phyloP scores from a whole-genome alignment of 257 asterid genomes.

The Ehretia macrophylla region DNA sequence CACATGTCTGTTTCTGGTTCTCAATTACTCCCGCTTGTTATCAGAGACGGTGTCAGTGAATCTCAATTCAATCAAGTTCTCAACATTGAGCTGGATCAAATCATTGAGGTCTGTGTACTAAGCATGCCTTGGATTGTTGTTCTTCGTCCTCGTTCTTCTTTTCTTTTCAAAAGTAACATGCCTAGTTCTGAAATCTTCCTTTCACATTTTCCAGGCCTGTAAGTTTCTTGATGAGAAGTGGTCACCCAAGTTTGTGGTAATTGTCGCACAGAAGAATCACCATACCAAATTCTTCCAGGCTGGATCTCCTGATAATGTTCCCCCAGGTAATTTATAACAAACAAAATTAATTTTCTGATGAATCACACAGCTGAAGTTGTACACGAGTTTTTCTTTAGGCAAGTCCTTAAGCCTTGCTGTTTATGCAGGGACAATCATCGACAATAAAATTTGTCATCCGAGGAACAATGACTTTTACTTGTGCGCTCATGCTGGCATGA shows the following conservation, averaged over 20 bases:
- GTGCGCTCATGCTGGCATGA: slow-evolving; percentile 96
- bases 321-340: slow-evolving; percentile 46
- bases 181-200: slow-evolving; percentile 1
- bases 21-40: neutral
- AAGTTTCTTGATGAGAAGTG: slow-evolving; percentile 76
- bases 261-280: slow-evolving; percentile 89
- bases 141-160: neutral
- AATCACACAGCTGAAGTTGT: neutral
- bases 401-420: slow-evolving; percentile 6
- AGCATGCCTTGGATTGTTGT: neutral
- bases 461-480: slow-evolving; percentile 82
- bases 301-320: slow-evolving; percentile 79
- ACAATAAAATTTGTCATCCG: slow-evolving; percentile 80
- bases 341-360: neutral
- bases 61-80: slow-evolving; percentile 83
- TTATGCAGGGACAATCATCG: slow-evolving; percentile 77
- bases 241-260: slow-evolving; percentile 76
- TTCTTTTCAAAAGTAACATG: neutral
- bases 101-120: slow-evolving; percentile 57
- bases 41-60: slow-evolving; percentile 91
- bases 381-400: neutral
- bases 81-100: slow-evolving; percentile 72
- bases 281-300: slow-evolving; percentile 86
- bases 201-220: slow-evolving; percentile 51
- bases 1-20: neutral